Conservation (phyloP, 805 yeast species). For the Dipodascus albidus region DNA sequence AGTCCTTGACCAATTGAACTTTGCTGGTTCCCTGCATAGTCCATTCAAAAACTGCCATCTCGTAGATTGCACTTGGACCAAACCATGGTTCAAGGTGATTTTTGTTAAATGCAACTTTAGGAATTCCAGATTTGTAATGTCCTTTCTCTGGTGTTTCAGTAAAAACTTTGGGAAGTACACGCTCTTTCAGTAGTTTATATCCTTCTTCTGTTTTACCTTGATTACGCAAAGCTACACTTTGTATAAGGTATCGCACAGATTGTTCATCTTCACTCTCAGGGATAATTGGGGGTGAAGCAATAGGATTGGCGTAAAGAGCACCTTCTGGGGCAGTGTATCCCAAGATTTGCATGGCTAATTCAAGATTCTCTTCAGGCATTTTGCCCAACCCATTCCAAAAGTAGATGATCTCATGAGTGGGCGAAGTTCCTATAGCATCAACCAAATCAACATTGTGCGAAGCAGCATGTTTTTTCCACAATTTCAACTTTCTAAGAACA, state of each 20-base stretch:
- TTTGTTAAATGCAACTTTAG: constrained; percentile 24
- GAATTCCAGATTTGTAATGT: constrained; percentile 19
- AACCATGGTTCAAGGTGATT: constrained; percentile 66
- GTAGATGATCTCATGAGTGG: constrained; percentile 74
- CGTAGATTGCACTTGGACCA: constrained; percentile 79
- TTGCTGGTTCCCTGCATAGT: constrained; percentile 39
- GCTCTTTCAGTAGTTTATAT: constrained; percentile 38
- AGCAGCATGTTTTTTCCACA: constrained; percentile 24
- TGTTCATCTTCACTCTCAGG: constrained; percentile 49
- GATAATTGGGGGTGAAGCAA: neutral
- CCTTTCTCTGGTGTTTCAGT: constrained; percentile 15
- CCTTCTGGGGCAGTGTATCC: constrained; percentile 29
- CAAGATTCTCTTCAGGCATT: constrained; percentile 55
- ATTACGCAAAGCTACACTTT: constrained; percentile 50
- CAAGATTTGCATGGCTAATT: constrained; percentile 40
- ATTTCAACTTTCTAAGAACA: constrained; percentile 55
- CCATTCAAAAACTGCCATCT: constrained; percentile 78
- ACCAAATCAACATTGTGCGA: constrained; percentile 34
- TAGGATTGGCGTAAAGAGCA: neutral
- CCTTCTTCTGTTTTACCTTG: constrained; percentile 57
- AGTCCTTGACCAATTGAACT: constrained; percentile 40
- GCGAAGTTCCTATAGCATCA: constrained; percentile 78
- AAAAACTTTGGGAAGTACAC: constrained; percentile 38
- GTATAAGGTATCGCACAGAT: constrained; percentile 53
- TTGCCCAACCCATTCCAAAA: constrained; percentile 89